Evolutionary conservation across 192 early-diverging fungal genomes (phyloP), one percentile per base, ranked within the genome.

Genomic region (Umbelopsis sp.): DNA sequence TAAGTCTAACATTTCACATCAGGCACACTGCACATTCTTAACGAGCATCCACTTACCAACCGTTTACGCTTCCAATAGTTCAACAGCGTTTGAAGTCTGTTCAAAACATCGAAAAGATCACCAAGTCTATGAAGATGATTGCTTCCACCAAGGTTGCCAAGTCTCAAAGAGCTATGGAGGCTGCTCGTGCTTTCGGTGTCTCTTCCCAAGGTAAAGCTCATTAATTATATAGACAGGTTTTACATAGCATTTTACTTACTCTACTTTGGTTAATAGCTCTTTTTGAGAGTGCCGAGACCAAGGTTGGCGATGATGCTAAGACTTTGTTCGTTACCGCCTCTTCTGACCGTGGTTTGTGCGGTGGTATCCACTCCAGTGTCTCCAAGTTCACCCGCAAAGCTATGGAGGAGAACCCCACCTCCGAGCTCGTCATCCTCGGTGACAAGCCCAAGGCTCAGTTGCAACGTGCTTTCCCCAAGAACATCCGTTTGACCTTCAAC

Each of bases 91-190:
- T 97, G 78, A 96, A 97, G 87, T 97, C 97, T 70, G 89, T 99
- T 69, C 88, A 91, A 72, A 98, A 96, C 90, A 99, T 98, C 86
- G 94, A 91, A 76, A 99, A 99, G 87, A 98, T 99, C 81, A 99
- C 97, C 64, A 96, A 97, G 84, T 98, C 96, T 50, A 99, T 99
- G 97, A 99, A 99, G 89, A 97, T 99, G 95, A 99, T 99, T 97
- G 96, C 97, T 46, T 97, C 97, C 47, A 99, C 96, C 82, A 99
- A 99, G 88, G 93, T 97, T 77, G 79, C 86, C 78, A 92, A 90
- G 83, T 92, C 95, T 35, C 93, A 97, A 86, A 87, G 90, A 67
- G 85, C 82, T 74, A 97, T 97, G 95, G 91, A 94, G 78, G 80
- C 84, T 67, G 96, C 95, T 33, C 92, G 94, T 66, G 77, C 79